A percentile compares a stretch with the other conserved stretches of the same genome.
These are phyloP conservation scores for Balansia obtecta DNA, from an alignment of 2,329 filamentous ascomycete species.

Conservation along the genomic window DNA sequence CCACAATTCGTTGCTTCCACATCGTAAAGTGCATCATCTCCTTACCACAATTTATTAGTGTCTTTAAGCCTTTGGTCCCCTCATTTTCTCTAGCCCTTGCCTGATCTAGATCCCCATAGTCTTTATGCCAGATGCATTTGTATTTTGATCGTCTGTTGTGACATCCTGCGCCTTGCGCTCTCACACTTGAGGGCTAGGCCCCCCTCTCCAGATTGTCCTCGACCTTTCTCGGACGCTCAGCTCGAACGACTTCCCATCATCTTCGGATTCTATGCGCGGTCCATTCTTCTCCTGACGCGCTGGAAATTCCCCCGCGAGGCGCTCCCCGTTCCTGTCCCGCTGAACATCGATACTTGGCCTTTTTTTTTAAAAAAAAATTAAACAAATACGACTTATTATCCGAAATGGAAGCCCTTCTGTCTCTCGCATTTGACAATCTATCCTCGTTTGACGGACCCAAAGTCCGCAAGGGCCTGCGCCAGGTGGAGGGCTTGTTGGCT, in stretches of 20 bases:
- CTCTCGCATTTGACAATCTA: constrained; percentile 90
- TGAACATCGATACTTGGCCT: not conserved
- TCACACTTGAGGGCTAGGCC: constrained; percentile 1
- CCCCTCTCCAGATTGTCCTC: not conserved
- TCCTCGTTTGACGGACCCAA: constrained; percentile 84
- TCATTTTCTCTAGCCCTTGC: not conserved
- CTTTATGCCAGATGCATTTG: constrained; percentile 13
- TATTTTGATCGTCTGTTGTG: constrained; percentile 19
- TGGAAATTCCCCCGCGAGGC: not conserved
- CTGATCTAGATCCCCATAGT: not conserved
- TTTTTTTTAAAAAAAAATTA: not conserved
- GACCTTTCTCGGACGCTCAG: not conserved
- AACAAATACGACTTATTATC: constrained; percentile 1
- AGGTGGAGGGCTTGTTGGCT: constrained; percentile 86
- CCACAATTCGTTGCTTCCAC: not conserved
- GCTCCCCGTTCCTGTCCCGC: not conserved
- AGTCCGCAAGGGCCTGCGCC: constrained; percentile 84
- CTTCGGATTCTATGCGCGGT: too few relatives aligned
- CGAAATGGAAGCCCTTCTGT: constrained; percentile 80
- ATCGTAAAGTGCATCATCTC: not conserved
- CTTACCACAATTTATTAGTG: not conserved
- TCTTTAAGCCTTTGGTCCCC: not conserved
- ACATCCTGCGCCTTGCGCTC: constrained; percentile 7
- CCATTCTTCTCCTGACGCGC: too few relatives aligned
- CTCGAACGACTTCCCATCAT: not conserved